Conservation (phyloP, 768 basidiomycete species). For the Termitomyces sp. region DNA sequence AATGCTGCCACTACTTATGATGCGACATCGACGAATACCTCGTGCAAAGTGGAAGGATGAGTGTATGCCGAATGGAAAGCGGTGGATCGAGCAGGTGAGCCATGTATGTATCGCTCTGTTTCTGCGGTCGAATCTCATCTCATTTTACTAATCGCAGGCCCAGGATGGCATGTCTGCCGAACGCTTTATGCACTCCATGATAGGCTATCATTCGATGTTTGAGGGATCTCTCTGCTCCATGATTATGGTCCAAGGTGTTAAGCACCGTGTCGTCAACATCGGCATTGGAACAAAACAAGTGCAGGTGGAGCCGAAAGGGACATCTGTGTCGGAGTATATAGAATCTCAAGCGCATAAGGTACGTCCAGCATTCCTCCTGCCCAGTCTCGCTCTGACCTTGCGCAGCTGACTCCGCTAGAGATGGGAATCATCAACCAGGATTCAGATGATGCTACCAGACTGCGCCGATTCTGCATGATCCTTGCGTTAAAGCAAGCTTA, state of each 20-base stretch:
- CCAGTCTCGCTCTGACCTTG: background rate
- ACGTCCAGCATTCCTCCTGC: conserved; percentile 9
- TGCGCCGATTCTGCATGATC: conserved; percentile 72
- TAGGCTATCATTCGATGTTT: conserved; percentile 70
- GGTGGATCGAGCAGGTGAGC: conserved; percentile 75
- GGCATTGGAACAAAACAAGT: conserved; percentile 75
- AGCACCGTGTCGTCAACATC: conserved; percentile 73
- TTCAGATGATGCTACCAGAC: conserved; percentile 54
- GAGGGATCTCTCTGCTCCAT: conserved; percentile 73
- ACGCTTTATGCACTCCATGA: conserved; percentile 65
- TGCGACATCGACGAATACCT: conserved; percentile 77
- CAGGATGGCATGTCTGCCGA: conserved; percentile 59
- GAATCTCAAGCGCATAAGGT: conserved; percentile 78
- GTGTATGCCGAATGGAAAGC: conserved; percentile 57
- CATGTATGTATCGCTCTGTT: background rate
- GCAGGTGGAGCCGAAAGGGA: conserved; percentile 54
- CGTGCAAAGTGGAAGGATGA: conserved; percentile 69
- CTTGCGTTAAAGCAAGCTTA: conserved; percentile 79
- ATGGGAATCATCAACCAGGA: conserved; percentile 45
- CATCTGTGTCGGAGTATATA: conserved; percentile 55
- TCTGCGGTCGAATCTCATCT: conserved; percentile 6
- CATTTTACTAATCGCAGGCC: conserved; percentile 26
- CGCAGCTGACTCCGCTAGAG: conserved; percentile 36
- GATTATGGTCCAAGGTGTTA: conserved; percentile 78
- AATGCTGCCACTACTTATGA: conserved; percentile 79